phyloP scores from a whole-genome alignment of 306 rosid genomes.

The Comarum palustre region DNA sequence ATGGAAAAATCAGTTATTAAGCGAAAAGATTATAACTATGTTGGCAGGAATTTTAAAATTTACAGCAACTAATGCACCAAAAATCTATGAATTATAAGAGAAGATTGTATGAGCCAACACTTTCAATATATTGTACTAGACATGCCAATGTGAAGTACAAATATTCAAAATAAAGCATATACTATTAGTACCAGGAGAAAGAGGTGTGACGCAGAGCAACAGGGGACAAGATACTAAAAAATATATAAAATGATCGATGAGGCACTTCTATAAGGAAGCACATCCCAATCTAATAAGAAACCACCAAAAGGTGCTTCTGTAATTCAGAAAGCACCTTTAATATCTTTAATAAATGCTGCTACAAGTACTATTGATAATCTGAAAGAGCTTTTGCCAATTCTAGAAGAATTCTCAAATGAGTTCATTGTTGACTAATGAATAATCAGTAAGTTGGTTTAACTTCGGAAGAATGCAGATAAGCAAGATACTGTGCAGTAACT shows the following conservation, averaged over 20 bases:
- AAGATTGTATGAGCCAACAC: not conserved
- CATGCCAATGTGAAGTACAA: constrained; percentile 1
- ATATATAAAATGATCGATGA: not conserved
- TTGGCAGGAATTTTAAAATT: not conserved
- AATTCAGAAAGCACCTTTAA: not conserved
- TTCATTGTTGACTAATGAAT: not conserved
- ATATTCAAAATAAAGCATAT: not conserved
- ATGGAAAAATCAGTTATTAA: constrained; percentile 19
- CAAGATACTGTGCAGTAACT: too few relatives aligned
- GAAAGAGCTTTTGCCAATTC: not conserved
- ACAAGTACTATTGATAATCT: not conserved
- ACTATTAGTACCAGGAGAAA: not conserved
- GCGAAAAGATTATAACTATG: constrained; percentile 7
- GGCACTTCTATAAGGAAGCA: not conserved
- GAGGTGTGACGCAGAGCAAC: too few relatives aligned
- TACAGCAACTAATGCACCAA: constrained; percentile 26
- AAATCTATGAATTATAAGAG: constrained; percentile 8
- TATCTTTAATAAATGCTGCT: not conserved
- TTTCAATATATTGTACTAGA: constrained; percentile 7
- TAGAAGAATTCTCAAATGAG: not conserved
- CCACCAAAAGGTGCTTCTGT: not conserved
- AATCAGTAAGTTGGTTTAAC: not conserved
- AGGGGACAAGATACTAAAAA: too few relatives aligned
- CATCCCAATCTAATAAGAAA: not conserved
- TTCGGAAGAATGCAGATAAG: not conserved